Evolutionary conservation across 768 basidiomycete genomes (phyloP), one percentile per base, ranked within the genome.

Genomic region (Cyathus striatus): DNA sequence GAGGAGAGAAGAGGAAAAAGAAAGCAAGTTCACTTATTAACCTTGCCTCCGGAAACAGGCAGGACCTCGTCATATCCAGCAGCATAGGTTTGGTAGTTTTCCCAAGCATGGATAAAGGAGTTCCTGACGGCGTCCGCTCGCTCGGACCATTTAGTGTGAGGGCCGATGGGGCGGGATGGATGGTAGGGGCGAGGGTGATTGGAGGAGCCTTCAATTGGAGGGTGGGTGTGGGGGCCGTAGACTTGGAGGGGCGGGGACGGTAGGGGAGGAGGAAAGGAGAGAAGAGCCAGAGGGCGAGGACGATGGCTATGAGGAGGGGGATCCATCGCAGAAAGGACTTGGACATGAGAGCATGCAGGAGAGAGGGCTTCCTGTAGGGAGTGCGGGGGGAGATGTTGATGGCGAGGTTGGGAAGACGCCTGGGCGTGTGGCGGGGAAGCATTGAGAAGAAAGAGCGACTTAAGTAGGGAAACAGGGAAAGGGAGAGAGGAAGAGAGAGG

Each of bases 31-130:
- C 52, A 84, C 83, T 81, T 82, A 62, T 84, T 65, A 6, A 70
- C 51, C 18, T 59, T 61, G 3, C 53, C 57, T 25, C 76, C 79
- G 22, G 72, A 61, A 17, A 83, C 36, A 0, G 84, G 81, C 6
- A 57, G 45, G 3, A 86, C 58, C 50, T 86, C 84, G 45, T 86
- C 84, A 20, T 67, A 61, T 7, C 76, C 74, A 4, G 66, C 63
- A 0, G 83, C 82, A 49, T 72, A 54, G 7, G 52, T 57, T 50
- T 68, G 60, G 49, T 86, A 86, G 10, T 73, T 75, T 2, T 56
- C 54, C 46, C 81, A 86, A 1, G 82, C 82, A 51, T 83, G 75
- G 27, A 74, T 46, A 58, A 83, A 86, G 0, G 81, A 79, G 2
- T 63, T 52, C 49, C 72, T 75, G 24, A 86, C 84, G 34, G 64